A percentile compares a stretch with the other conserved stretches of the same genome.
phyloP scores from a whole-genome alignment of 345 rosid species.

The Geranium brycei region DNA sequence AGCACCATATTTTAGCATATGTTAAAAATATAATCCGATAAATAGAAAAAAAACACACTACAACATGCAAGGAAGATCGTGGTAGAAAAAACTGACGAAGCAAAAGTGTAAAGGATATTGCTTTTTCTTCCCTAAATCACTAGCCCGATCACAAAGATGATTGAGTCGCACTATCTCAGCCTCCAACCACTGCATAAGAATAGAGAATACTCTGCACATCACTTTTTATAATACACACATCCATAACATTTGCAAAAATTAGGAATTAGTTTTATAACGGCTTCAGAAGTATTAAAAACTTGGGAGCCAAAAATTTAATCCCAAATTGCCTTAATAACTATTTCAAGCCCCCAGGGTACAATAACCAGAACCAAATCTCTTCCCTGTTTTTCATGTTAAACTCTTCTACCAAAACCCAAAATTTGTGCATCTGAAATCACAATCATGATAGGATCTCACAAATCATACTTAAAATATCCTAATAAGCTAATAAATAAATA shows the following conservation, averaged over 20 bases:
- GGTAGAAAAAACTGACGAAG: neutral
- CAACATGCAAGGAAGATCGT: neutral
- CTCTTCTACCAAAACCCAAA: no score
- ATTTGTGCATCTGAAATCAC: no score
- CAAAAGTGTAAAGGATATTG: slow-evolving; percentile 71
- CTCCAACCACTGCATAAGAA: slow-evolving; percentile 64
- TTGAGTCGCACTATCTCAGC: slow-evolving; percentile 69
- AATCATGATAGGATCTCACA: no score
- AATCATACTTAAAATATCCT: no score
- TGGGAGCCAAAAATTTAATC: no score
- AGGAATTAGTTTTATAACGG: no score
- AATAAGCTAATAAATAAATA: no score
- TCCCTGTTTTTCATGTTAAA: no score
- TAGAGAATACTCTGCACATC: neutral
- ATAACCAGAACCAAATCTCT: no score
- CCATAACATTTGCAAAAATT: neutral
- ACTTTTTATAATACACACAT: neutral
- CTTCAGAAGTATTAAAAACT: no score
- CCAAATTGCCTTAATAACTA: no score
- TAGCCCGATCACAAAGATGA: slow-evolving; percentile 99
- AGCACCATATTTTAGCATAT: neutral
- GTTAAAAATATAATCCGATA: neutral
- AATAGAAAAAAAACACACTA: neutral
- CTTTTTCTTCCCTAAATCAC: slow-evolving; percentile 85
- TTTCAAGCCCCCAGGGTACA: no score